Evolutionary conservation across 371 early-diverging fungal genomes (phyloP).

Genomic region (Parasitella parasitica): DNA sequence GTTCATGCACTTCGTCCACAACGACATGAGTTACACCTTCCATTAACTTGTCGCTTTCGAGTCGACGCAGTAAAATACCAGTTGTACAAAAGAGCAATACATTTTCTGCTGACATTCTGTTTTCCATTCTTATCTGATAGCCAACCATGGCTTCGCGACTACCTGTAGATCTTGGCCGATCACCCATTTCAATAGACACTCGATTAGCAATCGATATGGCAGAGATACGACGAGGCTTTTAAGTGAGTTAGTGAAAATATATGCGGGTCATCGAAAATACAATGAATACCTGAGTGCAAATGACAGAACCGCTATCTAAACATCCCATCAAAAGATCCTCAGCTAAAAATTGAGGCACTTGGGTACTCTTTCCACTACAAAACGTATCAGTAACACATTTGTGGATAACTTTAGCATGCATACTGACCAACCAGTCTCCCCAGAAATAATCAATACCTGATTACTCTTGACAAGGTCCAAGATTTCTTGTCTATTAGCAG

Average conservation of each 20-base stretch:
- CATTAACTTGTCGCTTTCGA: slow-evolving; percentile 64
- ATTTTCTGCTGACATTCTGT: slow-evolving; percentile 52
- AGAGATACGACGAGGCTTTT: slow-evolving; percentile 86
- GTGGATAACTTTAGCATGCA: no score
- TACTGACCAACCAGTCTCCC: slow-evolving; percentile 80
- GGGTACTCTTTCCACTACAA: slow-evolving; percentile 86
- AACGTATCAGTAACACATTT: neutral
- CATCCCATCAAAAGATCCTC: slow-evolving; percentile 52
- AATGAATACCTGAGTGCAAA: slow-evolving; percentile 89
- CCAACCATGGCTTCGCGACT: slow-evolving; percentile 68
- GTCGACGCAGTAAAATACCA: slow-evolving; percentile 71
- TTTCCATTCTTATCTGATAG: slow-evolving; percentile 83
- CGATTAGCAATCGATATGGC: slow-evolving; percentile 91
- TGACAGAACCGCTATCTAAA: slow-evolving; percentile 51
- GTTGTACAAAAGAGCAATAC: slow-evolving; percentile 77
- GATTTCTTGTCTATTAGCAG: slow-evolving; percentile 57
- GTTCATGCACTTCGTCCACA: slow-evolving; percentile 89
- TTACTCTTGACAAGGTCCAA: slow-evolving; percentile 50
- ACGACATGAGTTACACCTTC: slow-evolving; percentile 69
- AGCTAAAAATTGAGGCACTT: slow-evolving; percentile 87
- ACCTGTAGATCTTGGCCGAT: slow-evolving; percentile 50
- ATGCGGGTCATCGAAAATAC: no score
- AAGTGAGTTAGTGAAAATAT: neutral
- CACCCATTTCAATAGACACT: slow-evolving; percentile 82
- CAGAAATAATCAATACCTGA: slow-evolving; percentile 78